phyloP scores from a whole-genome alignment of 2,329 filamentous ascomycete species.

The Domatiomyces catenatus region DNA sequence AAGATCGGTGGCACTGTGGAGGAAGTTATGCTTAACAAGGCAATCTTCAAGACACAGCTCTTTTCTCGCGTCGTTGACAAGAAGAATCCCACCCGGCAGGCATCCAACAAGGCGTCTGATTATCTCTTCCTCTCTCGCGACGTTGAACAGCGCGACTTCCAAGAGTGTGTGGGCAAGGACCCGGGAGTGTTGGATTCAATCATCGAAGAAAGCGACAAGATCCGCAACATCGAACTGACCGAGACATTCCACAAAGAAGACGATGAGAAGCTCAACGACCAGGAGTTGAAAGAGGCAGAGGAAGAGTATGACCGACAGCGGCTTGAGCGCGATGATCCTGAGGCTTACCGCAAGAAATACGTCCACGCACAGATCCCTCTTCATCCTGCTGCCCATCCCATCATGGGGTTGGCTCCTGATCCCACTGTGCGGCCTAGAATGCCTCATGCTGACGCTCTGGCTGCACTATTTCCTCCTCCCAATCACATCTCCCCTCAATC shows the following conservation, averaged over 20 bases:
- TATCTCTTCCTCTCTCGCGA: constrained; percentile 46
- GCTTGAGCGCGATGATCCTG: constrained; percentile 25
- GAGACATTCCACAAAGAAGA: constrained; percentile 62
- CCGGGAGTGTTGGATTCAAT: constrained; percentile 43
- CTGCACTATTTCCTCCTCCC: no score
- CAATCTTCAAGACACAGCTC: constrained; percentile 70
- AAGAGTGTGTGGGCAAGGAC: constrained; percentile 43
- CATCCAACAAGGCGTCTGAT: constrained; percentile 37
- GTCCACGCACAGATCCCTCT: background rate
- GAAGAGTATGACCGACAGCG: constrained; percentile 27
- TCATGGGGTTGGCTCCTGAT: no score
- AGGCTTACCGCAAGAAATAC: constrained; percentile 11
- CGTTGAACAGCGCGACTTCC: constrained; percentile 37
- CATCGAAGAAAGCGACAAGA: constrained; percentile 18
- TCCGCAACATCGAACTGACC: constrained; percentile 43
- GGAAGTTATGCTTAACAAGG: constrained; percentile 53
- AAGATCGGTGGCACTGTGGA: constrained; percentile 67
- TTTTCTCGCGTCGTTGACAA: constrained; percentile 69
- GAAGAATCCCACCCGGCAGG: constrained; percentile 56
- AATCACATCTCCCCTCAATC: no score
- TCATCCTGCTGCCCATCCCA: background rate
- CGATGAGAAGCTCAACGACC: constrained; percentile 41
- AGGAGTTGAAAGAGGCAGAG: constrained; percentile 44
- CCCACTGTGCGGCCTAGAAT: no score
- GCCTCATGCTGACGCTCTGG: background rate